phyloP scores from a whole-genome alignment of 2,329 filamentous ascomycete genomes.

The Xylaria sp. region DNA sequence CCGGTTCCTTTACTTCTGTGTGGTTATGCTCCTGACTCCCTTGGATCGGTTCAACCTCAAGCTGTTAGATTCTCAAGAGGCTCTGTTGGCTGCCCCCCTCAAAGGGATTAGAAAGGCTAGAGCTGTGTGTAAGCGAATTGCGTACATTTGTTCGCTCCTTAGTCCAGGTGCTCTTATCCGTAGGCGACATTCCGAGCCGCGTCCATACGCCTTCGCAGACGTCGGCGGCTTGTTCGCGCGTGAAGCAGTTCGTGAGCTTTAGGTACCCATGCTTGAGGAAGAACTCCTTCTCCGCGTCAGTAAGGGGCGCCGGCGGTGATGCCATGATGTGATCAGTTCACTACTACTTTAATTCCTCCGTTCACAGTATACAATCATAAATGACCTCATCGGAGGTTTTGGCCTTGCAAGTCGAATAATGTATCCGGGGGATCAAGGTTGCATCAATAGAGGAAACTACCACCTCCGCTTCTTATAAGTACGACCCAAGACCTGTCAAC shows the following conservation, averaged over 20 bases:
- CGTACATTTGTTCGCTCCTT: slow-evolving; percentile 65
- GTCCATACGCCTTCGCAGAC: slow-evolving; percentile 66
- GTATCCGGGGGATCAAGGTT: background rate
- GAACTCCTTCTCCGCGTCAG: slow-evolving; percentile 51
- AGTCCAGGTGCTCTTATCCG: slow-evolving; percentile 73
- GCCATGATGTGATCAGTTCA: slow-evolving; percentile 37
- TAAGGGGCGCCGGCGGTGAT: slow-evolving; percentile 44
- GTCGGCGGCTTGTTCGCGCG: slow-evolving; percentile 45
- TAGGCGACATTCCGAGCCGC: slow-evolving; percentile 70
- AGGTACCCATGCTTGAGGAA: slow-evolving; percentile 67
- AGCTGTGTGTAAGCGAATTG: background rate
- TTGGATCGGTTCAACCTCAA: background rate
- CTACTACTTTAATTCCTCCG: background rate
- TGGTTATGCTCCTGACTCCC: background rate
- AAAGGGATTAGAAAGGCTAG: background rate
- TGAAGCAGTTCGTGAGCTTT: slow-evolving; percentile 60
- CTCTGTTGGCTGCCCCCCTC: background rate
- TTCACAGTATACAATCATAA: background rate
- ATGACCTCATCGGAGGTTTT: background rate
- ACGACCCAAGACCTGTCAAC: background rate
- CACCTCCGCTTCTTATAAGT: slow-evolving; percentile 5
- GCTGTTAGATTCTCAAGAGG: background rate
- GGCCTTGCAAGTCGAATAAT: background rate
- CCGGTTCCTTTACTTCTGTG: background rate
- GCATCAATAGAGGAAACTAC: background rate